These are phyloP conservation scores for Chalaropsis thielavioides DNA, from an alignment of 2,329 filamentous ascomycete genomes.

Conservation along the genomic window DNA sequence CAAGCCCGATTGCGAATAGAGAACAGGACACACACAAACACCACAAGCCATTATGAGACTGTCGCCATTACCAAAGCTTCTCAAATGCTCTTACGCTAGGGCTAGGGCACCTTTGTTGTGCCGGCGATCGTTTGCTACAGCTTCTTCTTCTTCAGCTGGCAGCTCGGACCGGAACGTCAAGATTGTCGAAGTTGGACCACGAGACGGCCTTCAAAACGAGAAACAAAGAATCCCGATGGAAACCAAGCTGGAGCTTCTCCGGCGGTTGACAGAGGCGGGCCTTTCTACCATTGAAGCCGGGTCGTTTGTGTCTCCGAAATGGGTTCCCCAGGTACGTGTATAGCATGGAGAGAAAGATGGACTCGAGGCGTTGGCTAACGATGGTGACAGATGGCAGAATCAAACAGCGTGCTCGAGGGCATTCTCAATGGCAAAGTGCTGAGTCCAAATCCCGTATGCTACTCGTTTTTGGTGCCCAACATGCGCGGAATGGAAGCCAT, in stretches of 20 bases:
- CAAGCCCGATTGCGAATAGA: neutral
- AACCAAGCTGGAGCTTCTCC: constrained; percentile 65
- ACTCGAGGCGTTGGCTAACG: neutral
- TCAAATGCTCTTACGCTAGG: neutral
- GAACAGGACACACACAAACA: neutral
- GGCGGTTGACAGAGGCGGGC: constrained; percentile 52
- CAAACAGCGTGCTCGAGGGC: constrained; percentile 57
- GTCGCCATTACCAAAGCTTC: neutral
- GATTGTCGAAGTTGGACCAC: constrained; percentile 71
- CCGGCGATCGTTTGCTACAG: constrained; percentile 13
- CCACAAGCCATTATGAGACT: neutral
- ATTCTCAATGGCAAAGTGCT: constrained; percentile 44
- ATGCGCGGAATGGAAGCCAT: constrained; percentile 55
- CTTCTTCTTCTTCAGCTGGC: constrained; percentile 2
- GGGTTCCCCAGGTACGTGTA: constrained; percentile 58
- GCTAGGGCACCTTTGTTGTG: neutral
- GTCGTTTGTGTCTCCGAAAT: constrained; percentile 71
- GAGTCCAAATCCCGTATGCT: constrained; percentile 46
- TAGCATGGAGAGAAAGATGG: neutral
- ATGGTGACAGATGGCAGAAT: constrained; percentile 55
- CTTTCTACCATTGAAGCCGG: constrained; percentile 64
- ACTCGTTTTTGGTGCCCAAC: constrained; percentile 72
- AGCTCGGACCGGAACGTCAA: constrained; percentile 33
- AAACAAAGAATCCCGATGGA: constrained; percentile 53
- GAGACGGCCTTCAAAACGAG: constrained; percentile 81